Percentiles rank a stretch among this genome's conserved stretches.
Conservation (phyloP, 1,284 basidiomycete genomes). For the Heliocybe sulcata region DNA sequence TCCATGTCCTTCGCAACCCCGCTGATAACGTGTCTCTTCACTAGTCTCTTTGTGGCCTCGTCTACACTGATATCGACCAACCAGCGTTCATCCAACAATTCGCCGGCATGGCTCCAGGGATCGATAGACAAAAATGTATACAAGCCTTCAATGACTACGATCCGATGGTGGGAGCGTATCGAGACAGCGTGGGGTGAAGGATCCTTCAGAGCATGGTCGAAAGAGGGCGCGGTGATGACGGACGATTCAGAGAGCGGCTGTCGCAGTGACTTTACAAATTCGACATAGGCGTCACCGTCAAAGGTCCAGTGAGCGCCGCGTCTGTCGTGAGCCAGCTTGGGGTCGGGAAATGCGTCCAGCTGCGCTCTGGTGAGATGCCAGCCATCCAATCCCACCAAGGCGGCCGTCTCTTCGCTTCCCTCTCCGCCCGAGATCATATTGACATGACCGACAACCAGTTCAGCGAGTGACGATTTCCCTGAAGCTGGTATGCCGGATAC, state of each 20-base stretch:
- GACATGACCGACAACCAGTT: slow-evolving; percentile 40
- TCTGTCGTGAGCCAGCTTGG: slow-evolving; percentile 62
- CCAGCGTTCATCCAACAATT: slow-evolving; percentile 73
- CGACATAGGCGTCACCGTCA: slow-evolving; percentile 54
- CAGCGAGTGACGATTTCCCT: slow-evolving; percentile 73
- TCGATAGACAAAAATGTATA: slow-evolving; percentile 72
- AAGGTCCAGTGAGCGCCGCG: slow-evolving; percentile 76
- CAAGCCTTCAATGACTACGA: slow-evolving; percentile 83
- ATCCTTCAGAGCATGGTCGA: slow-evolving; percentile 67
- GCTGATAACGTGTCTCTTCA: slow-evolving; percentile 68
- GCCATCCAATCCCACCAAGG: slow-evolving; percentile 75
- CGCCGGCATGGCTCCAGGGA: slow-evolving; percentile 68
- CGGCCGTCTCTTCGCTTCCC: slow-evolving; percentile 24
- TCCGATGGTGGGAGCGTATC: slow-evolving; percentile 57
- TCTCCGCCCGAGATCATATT: slow-evolving; percentile 29
- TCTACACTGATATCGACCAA: slow-evolving; percentile 60
- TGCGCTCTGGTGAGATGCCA: slow-evolving; percentile 75
- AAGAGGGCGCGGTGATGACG: slow-evolving; percentile 60
- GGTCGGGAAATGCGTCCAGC: slow-evolving; percentile 63
- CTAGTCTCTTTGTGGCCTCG: slow-evolving; percentile 58
- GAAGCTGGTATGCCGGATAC: slow-evolving; percentile 78
- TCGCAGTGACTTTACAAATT: slow-evolving; percentile 52
- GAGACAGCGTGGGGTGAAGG: slow-evolving; percentile 45
- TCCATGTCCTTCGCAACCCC: slow-evolving; percentile 63
- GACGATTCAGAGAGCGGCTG: slow-evolving; percentile 22